Percentiles rank a stretch among this genome's conserved stretches.
phyloP scores from a whole-genome alignment of 768 basidiomycete genomes.

The Serendipita vermifera region DNA sequence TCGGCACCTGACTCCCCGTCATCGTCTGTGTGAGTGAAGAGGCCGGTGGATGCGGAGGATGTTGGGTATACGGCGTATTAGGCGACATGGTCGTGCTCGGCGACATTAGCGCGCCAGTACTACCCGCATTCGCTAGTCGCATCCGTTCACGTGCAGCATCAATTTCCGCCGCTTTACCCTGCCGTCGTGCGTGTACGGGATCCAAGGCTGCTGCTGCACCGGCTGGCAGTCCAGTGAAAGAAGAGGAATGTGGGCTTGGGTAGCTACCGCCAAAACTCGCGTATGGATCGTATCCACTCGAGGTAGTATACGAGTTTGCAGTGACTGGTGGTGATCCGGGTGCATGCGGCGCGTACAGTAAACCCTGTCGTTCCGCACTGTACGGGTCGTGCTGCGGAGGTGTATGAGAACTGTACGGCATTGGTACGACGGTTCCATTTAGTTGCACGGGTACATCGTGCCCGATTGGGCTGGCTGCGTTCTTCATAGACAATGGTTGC shows the following conservation, averaged over 20 bases:
- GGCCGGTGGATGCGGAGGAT: too few relatives aligned
- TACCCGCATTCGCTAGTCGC: neutral
- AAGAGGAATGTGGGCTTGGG: neutral
- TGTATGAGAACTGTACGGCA: neutral
- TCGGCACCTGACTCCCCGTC: too few relatives aligned
- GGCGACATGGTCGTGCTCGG: neutral
- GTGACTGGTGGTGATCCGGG: neutral
- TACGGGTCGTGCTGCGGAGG: neutral
- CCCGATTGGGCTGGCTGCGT: neutral
- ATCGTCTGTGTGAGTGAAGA: too few relatives aligned
- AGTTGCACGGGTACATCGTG: neutral
- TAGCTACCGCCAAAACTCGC: neutral
- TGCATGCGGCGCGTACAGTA: neutral
- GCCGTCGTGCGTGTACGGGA: neutral
- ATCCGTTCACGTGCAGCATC: neutral
- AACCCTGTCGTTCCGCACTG: neutral
- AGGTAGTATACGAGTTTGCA: neutral
- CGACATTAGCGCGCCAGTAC: neutral
- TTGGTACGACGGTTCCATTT: neutral
- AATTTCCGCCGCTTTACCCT: constrained; percentile 3
- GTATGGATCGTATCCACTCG: neutral
- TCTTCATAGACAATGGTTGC: neutral
- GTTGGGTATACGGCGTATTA: neutral
- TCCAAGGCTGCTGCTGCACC: neutral
- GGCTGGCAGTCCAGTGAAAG: neutral